These are phyloP conservation scores for Pichia kudriavzevii DNA, from an alignment of 1,139 yeast species.

Conservation along the genomic window DNA sequence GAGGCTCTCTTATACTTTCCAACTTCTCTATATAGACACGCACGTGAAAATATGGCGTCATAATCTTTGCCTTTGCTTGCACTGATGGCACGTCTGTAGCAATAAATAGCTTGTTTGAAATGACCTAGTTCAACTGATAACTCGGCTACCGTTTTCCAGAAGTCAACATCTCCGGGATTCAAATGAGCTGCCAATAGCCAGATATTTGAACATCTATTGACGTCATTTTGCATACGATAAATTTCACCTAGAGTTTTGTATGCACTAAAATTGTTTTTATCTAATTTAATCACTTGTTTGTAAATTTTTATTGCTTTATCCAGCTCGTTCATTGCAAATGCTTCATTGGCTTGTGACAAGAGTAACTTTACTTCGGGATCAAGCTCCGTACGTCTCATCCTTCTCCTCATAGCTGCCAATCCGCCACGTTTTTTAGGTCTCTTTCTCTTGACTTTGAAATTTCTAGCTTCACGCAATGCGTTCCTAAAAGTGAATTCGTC, in stretches of 20 bases:
- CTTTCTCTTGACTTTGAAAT: conserved; percentile 45
- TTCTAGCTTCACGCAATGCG: conserved; percentile 56
- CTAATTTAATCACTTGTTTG: conserved; percentile 68
- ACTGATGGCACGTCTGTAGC: conserved; percentile 67
- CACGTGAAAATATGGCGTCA: conserved; percentile 50
- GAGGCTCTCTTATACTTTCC: conserved; percentile 66
- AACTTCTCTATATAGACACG: conserved; percentile 57
- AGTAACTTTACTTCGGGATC: conserved; percentile 66
- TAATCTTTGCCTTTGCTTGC: conserved; percentile 47
- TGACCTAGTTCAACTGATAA: conserved; percentile 66
- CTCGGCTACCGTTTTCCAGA: conserved; percentile 82
- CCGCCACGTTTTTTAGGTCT: conserved; percentile 24
- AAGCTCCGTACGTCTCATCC: conserved; percentile 39
- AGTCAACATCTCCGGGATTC: conserved; percentile 66
- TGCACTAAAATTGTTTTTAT: conserved; percentile 73
- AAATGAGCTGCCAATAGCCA: conserved; percentile 83
- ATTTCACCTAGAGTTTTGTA: conserved; percentile 83
- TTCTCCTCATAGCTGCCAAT: conserved; percentile 28
- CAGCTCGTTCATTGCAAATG: conserved; percentile 60
- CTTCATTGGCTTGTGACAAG: conserved; percentile 70
- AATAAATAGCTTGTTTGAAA: conserved; percentile 72
- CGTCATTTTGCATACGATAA: conserved; percentile 58
- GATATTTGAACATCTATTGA: conserved; percentile 67
- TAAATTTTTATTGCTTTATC: conserved; percentile 60
- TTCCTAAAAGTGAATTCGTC: conserved; percentile 47